These are phyloP conservation scores for Gracilariopsis chorda DNA, from an alignment of 23 red algal genomes.

Conservation along the genomic window DNA sequence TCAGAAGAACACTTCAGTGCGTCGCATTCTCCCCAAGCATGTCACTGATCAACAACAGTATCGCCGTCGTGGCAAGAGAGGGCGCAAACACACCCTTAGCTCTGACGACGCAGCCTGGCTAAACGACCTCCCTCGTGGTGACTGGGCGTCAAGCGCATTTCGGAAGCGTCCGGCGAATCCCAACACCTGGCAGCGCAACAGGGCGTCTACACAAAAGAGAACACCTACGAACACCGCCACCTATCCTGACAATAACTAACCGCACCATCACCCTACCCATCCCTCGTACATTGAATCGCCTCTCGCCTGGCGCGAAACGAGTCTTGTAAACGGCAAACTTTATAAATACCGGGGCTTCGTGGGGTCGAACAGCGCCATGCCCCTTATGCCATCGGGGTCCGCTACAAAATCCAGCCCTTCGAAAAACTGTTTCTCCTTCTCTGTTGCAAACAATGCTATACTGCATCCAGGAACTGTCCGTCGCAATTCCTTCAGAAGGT, in stretches of 20 bases:
- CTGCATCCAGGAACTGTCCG: conserved; percentile 65
- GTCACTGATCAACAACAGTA: background rate
- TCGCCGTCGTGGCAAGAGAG: background rate
- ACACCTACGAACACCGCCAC: background rate
- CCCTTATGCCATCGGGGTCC: conserved; percentile 71
- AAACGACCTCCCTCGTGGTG: conserved; percentile 33
- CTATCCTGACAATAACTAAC: too few species aligned
- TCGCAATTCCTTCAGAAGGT: conserved; percentile 73
- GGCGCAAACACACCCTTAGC: background rate
- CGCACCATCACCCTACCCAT: too few species aligned
- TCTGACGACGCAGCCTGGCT: conserved; percentile 41
- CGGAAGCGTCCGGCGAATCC: background rate
- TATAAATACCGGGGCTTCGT: conserved; percentile 3
- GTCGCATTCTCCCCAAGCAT: conserved; percentile 24
- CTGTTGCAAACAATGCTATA: conserved; percentile 67
- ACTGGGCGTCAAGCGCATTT: conserved; percentile 44
- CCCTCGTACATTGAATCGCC: too few species aligned
- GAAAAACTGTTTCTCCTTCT: conserved; percentile 63
- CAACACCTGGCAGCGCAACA: background rate
- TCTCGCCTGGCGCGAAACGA: too few species aligned
- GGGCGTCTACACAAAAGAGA: background rate
- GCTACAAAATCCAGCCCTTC: conserved; percentile 75
- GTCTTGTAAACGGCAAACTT: background rate
- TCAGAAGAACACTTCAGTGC: conserved; percentile 55
- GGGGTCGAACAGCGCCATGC: conserved; percentile 65